These are phyloP conservation scores for Fusarium sp. DNA, from an alignment of 2,329 filamentous ascomycete genomes.

Conservation along the genomic window DNA sequence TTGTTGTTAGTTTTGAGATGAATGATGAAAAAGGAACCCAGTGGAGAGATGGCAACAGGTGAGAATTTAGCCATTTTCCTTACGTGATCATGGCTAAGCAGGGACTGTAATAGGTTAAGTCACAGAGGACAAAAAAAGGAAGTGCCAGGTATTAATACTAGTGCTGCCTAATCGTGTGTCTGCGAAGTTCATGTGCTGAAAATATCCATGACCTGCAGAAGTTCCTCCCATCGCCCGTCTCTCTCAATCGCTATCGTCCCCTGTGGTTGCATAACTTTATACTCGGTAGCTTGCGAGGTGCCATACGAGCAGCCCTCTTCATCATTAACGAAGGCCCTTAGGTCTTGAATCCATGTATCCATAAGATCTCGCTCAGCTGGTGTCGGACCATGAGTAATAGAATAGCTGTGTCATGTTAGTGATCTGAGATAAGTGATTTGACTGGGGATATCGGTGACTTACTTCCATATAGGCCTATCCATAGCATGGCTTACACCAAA, in stretches of 20 bases:
- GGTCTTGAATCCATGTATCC: background rate
- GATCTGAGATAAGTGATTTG: fast-evolving
- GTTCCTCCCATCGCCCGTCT: background rate
- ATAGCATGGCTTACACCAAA: conserved; percentile 20
- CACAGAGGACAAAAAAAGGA: no score
- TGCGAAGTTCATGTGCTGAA: background rate
- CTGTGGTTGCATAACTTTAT: conserved; percentile 9
- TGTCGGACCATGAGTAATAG: background rate
- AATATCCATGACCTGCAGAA: conserved; percentile 13
- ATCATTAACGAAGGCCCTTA: background rate
- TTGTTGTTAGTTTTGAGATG: background rate
- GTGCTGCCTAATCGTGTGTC: background rate
- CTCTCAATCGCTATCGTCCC: background rate
- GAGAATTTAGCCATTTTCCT: background rate
- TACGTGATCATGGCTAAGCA: background rate
- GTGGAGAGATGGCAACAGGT: background rate
- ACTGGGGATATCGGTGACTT: fast-evolving
- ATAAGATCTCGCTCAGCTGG: background rate
- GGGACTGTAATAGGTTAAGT: background rate
- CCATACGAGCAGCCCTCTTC: background rate
- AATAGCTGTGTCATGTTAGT: background rate
- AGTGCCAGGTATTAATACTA: background rate
- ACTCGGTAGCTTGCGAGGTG: background rate
- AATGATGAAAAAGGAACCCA: background rate
- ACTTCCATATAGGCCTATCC: conserved; percentile 21